Conservation (phyloP, 495 filamentous ascomycete genomes). For the Bacidia gigantensis region DNA sequence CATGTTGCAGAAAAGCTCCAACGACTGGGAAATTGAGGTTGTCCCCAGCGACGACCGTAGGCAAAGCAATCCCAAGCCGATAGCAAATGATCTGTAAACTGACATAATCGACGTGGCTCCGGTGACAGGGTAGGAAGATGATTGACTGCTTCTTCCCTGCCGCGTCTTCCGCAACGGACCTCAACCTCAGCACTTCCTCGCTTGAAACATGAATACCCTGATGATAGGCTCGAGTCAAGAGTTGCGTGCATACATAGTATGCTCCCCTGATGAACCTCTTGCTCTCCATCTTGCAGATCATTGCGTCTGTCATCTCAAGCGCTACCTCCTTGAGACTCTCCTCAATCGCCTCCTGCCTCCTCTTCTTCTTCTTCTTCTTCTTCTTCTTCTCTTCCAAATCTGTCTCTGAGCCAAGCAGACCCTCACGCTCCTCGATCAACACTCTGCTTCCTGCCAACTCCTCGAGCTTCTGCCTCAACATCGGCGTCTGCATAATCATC, state of each 20-base stretch:
- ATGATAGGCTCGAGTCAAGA: slow-evolving; percentile 85
- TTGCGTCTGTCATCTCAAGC: slow-evolving; percentile 72
- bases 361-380: slow-evolving; percentile 24
- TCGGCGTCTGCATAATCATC: slow-evolving; percentile 55
- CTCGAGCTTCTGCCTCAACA: slow-evolving; percentile 58
- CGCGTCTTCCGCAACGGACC: slow-evolving; percentile 69
- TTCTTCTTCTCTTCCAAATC: slow-evolving; percentile 31
- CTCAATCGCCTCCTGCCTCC: slow-evolving; percentile 46
- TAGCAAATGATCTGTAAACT: slow-evolving; percentile 90
- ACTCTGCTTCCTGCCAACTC: slow-evolving; percentile 65
- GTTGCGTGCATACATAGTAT: slow-evolving; percentile 78
- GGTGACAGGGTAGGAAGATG: slow-evolving; percentile 88
- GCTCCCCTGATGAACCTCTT: slow-evolving; percentile 82
- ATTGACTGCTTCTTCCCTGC: slow-evolving; percentile 83
- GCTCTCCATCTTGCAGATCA: slow-evolving; percentile 99
- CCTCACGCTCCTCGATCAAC: slow-evolving; percentile 59
- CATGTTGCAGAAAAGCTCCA: slow-evolving; percentile 83
- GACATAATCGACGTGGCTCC: slow-evolving; percentile 92
- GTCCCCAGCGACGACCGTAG: slow-evolving; percentile 89
- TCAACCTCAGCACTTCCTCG: slow-evolving; percentile 73
- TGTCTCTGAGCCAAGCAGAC: slow-evolving; percentile 41
- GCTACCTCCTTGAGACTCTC: slow-evolving; percentile 59
- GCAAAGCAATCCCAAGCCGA: slow-evolving; percentile 72
- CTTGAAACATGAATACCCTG: slow-evolving; percentile 93
- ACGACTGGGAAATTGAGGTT: slow-evolving; percentile 90